These are phyloP conservation scores for Fusarium nanum DNA, from an alignment of 2,329 filamentous ascomycete species.

Conservation along the genomic window DNA sequence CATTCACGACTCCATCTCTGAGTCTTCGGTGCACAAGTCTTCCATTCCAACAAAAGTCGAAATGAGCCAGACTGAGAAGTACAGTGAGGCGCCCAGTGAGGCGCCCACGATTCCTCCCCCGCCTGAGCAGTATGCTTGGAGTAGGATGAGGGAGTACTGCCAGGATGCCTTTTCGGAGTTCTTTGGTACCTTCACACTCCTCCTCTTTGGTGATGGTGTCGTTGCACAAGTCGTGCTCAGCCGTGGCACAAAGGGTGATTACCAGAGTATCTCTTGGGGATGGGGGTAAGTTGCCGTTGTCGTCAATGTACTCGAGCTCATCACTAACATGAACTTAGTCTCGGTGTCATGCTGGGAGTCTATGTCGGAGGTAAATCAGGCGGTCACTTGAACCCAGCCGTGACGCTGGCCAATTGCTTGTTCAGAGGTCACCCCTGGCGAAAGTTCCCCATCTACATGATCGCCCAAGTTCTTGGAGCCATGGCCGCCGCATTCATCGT, in stretches of 20 bases:
- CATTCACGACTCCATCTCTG: constrained; percentile 50
- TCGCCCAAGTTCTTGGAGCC: constrained; percentile 74
- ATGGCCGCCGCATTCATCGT: constrained; percentile 71
- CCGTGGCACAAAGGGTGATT: constrained; percentile 58
- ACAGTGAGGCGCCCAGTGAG: constrained; percentile 39
- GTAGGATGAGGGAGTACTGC: constrained; percentile 60
- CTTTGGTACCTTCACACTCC: constrained; percentile 73
- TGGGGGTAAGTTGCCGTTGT: constrained; percentile 57
- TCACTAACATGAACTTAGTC: constrained; percentile 50
- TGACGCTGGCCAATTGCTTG: constrained; percentile 76
- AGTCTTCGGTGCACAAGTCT: constrained; percentile 51
- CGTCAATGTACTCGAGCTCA: not conserved
- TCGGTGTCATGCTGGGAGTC: constrained; percentile 76
- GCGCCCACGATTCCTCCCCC: constrained; percentile 25
- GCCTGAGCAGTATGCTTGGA: constrained; percentile 59
- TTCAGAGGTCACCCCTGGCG: constrained; percentile 76
- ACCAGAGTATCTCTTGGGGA: constrained; percentile 62
- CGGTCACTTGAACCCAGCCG: constrained; percentile 76
- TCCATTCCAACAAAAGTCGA: constrained; percentile 48
- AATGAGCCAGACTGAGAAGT: constrained; percentile 46
- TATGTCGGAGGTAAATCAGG: constrained; percentile 75
- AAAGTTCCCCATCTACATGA: constrained; percentile 74
- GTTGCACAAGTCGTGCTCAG: constrained; percentile 76
- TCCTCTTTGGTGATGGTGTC: constrained; percentile 77
- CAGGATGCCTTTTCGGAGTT: constrained; percentile 75